Conservation (phyloP, 2,329 filamentous ascomycete species). For the Stemphylium vesicarium region DNA sequence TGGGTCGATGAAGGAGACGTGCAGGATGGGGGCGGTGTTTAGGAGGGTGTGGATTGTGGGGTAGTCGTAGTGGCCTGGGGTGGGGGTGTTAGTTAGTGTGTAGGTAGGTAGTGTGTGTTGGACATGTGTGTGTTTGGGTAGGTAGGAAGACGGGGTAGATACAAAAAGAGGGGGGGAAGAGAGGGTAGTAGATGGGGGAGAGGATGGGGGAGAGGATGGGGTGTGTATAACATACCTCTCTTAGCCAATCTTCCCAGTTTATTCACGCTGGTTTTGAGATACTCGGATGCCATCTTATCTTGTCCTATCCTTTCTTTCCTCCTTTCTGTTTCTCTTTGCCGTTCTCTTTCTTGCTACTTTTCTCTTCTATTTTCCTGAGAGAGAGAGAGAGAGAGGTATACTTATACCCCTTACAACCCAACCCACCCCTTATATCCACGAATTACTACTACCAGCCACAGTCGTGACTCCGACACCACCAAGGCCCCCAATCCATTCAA, state of each 20-base stretch:
- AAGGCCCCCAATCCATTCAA: neutral
- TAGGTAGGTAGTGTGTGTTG: too few relatives aligned
- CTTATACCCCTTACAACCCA: too few relatives aligned
- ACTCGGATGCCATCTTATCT: constrained; percentile 21
- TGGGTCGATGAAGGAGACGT: constrained; percentile 46
- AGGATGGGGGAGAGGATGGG: too few relatives aligned
- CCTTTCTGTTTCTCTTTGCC: neutral
- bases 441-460: too few relatives aligned
- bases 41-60: constrained; percentile 43
- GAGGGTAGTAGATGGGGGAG: too few relatives aligned
- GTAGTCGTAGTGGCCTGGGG: constrained; percentile 46
- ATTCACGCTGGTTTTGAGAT: constrained; percentile 36
- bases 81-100: constrained; percentile 1
- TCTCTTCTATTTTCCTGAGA: too few relatives aligned
- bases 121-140: too few relatives aligned
- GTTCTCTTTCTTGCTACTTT: too few relatives aligned
- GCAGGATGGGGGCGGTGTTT: constrained; percentile 40
- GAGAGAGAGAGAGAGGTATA: too few relatives aligned
- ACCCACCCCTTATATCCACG: too few relatives aligned
- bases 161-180: too few relatives aligned
- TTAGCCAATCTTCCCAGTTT: constrained; percentile 39
- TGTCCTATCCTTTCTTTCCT: neutral
- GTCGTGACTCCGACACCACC: neutral
- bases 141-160: too few relatives aligned
- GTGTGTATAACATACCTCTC: constrained; percentile 28